Evolutionary conservation across 768 basidiomycete species (phyloP).

Genomic region (Scleroderma citrinum): DNA sequence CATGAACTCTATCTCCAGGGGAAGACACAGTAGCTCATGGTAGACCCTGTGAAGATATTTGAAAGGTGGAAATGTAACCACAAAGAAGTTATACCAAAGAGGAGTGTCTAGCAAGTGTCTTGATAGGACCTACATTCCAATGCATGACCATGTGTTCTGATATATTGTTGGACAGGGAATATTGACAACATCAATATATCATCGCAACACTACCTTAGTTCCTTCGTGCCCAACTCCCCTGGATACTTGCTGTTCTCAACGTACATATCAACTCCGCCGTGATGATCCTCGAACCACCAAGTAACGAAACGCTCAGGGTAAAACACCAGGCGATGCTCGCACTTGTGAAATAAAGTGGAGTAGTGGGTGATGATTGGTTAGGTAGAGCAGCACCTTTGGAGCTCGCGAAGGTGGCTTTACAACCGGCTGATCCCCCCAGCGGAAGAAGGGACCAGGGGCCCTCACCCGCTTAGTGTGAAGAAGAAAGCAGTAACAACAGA

Average conservation of each 20-base stretch:
- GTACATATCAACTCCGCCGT: constrained; percentile 90
- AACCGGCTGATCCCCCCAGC: too few relatives aligned
- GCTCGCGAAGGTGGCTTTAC: constrained; percentile 36
- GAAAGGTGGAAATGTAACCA: constrained; percentile 85
- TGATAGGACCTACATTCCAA: too few relatives aligned
- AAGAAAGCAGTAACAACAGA: constrained; percentile 50
- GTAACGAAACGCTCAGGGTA: constrained; percentile 59
- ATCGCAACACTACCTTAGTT: constrained; percentile 71
- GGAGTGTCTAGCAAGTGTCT: constrained; percentile 78
- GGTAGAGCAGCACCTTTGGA: constrained; percentile 59
- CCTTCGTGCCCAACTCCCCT: constrained; percentile 63
- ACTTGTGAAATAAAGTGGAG: neutral
- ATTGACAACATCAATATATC: constrained; percentile 88
- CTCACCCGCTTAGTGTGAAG: constrained; percentile 90
- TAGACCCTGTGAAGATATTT: constrained; percentile 89
- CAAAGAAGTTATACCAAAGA: constrained; percentile 76
- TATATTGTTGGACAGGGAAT: too few relatives aligned
- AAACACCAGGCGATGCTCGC: constrained; percentile 48
- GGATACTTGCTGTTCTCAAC: constrained; percentile 78
- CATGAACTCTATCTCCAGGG: constrained; percentile 91
- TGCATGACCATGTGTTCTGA: too few relatives aligned
- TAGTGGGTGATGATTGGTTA: constrained; percentile 26
- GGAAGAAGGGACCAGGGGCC: constrained; percentile 69
- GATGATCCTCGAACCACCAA: too few relatives aligned
- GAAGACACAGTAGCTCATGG: constrained; percentile 60